Conservation (phyloP, 2,329 filamentous ascomycete genomes). For the Knoxdaviesia proteae region DNA sequence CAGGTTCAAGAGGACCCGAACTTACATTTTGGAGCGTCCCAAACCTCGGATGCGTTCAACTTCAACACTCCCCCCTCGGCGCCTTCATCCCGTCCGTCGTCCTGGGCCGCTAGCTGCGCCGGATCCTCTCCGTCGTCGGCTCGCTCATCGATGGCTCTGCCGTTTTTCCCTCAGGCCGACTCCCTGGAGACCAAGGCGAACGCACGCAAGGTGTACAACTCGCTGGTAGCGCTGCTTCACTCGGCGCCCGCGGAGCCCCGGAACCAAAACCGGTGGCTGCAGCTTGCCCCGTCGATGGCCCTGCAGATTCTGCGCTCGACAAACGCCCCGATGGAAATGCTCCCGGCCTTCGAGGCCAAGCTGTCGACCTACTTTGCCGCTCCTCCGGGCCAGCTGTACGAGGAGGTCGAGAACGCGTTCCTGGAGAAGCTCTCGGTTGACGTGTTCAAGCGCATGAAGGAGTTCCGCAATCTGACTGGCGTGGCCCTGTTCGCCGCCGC, state of each 20-base stretch:
- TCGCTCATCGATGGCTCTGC: conserved; percentile 20
- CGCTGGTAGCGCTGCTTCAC: conserved; percentile 32
- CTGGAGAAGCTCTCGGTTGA: conserved; percentile 26
- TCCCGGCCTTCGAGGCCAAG: conserved; percentile 21
- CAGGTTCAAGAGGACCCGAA: no score
- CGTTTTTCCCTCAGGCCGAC: conserved; percentile 16
- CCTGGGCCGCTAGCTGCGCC: conserved; percentile 26
- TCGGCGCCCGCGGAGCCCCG: conserved; percentile 19
- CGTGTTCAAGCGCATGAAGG: conserved; percentile 5
- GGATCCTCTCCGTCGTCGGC: conserved; percentile 30
- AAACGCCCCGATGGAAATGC: conserved; percentile 25
- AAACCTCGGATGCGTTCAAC: conserved; percentile 13
- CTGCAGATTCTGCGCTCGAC: conserved; percentile 38
- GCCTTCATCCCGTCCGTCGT: conserved; percentile 23
- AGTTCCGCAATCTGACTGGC: conserved; percentile 14
- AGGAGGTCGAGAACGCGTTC: conserved; percentile 27
- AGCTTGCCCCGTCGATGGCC: conserved; percentile 29
- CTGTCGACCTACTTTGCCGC: conserved; percentile 17
- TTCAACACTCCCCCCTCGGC: conserved; percentile 23
- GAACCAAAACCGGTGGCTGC: conserved; percentile 24
- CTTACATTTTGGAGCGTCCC: no score
- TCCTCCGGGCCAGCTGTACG: conserved; percentile 1
- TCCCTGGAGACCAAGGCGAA: conserved; percentile 20
- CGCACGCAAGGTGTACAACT: conserved; percentile 27
- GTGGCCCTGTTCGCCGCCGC: conserved; percentile 33